Conservation (phyloP, 192 early-diverging fungal genomes). For the Phycomyces blakesleeanus region DNA sequence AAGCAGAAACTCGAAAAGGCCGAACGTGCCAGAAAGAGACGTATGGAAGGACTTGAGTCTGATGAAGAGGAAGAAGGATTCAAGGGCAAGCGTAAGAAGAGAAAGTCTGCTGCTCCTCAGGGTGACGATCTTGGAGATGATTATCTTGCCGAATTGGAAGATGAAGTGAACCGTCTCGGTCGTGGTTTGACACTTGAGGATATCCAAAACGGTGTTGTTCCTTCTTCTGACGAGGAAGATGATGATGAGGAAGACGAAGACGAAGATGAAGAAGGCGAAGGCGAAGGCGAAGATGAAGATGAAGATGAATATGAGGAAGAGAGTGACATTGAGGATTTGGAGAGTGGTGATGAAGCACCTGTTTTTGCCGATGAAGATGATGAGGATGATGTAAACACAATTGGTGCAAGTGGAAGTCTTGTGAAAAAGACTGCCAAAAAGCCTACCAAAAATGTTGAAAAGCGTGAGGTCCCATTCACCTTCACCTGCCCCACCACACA, state of each 20-base stretch:
- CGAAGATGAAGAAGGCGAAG: conserved; percentile 42
- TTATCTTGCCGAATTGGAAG: conserved; percentile 48
- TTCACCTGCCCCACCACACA: conserved; percentile 78
- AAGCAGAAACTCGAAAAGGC: conserved; percentile 81
- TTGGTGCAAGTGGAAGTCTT: conserved; percentile 13
- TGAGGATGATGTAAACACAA: conserved; percentile 51
- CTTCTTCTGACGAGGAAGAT: conserved; percentile 33
- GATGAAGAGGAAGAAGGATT: conserved; percentile 52
- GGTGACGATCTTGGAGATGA: conserved; percentile 73
- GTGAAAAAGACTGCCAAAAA: conserved; percentile 10
- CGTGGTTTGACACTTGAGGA: conserved; percentile 31
- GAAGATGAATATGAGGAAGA: conserved; percentile 39
- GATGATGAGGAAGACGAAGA: conserved; percentile 33
- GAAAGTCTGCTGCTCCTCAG: conserved; percentile 50
- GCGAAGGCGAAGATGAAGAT: conserved; percentile 42
- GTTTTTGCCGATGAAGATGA: conserved; percentile 38
- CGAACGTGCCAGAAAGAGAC: conserved; percentile 73
- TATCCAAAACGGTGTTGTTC: conserved; percentile 31
- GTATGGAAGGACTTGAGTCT: conserved; percentile 76
- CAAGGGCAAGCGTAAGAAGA: conserved; percentile 36
- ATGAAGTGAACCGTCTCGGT: conserved; percentile 32
- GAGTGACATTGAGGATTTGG: conserved; percentile 46
- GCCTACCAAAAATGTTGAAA: neutral
- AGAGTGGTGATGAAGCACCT: conserved; percentile 37
- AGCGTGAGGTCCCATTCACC: conserved; percentile 72